A percentile compares a stretch with the other conserved stretches of the same genome.
These are phyloP conservation scores for Clavaria fumosa DNA, from an alignment of 768 basidiomycete species.

Conservation along the genomic window DNA sequence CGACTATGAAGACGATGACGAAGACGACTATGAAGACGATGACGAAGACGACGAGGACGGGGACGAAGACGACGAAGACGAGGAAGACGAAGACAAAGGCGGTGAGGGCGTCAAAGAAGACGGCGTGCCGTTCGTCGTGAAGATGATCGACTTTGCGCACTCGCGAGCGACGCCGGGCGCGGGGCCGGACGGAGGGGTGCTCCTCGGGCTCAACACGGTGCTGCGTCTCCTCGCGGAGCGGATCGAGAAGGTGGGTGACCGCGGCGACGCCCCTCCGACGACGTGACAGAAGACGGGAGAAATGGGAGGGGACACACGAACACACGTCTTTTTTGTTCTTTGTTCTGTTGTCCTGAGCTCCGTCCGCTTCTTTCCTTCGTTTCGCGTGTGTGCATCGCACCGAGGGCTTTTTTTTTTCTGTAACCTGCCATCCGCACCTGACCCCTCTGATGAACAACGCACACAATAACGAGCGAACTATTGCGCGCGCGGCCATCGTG, in stretches of 20 bases:
- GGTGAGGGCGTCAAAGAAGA: constrained; percentile 16
- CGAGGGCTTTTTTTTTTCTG: too few species aligned
- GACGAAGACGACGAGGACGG: constrained; percentile 19
- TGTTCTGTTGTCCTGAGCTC: too few species aligned
- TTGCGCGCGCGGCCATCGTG: too few species aligned
- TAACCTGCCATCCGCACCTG: too few species aligned
- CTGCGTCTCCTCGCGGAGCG: constrained; percentile 44
- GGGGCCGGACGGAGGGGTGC: constrained; percentile 68
- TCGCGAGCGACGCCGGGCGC: constrained; percentile 48
- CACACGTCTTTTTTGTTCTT: too few species aligned
- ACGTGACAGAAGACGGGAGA: too few species aligned
- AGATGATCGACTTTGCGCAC: constrained; percentile 93
- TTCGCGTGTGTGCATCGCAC: too few species aligned
- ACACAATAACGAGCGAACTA: too few species aligned
- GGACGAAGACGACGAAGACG: constrained; percentile 22
- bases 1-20: constrained; percentile 21
- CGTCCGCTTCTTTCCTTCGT: too few species aligned
- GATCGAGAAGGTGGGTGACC: constrained; percentile 33
- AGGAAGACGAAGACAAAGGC: constrained; percentile 23
- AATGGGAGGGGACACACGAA: too few species aligned
- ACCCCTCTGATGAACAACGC: too few species aligned
- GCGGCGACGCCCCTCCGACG: too few species aligned
- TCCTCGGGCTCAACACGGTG: constrained; percentile 58
- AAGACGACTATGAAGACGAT: constrained; percentile 13
- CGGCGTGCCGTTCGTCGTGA: constrained; percentile 46